A percentile compares a stretch with the other conserved stretches of the same genome.
phyloP scores from a whole-genome alignment of 208 protist species.

The Tritrichomonas foetus region DNA sequence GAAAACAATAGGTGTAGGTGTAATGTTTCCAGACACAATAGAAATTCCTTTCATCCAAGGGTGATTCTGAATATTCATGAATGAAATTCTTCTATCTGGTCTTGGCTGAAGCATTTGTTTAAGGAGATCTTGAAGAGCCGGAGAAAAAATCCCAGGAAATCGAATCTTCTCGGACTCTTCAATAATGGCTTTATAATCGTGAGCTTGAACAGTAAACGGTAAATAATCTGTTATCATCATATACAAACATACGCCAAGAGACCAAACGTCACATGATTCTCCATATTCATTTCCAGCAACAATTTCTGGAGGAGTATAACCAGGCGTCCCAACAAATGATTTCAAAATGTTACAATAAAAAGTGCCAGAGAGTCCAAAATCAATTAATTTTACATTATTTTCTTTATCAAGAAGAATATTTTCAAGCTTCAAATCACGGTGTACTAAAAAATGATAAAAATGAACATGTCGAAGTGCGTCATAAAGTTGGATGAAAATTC shows the following conservation, averaged over 20 bases:
- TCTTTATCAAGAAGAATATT: background rate
- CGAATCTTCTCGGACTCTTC: background rate
- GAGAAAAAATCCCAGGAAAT: background rate
- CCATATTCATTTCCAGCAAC: conserved; percentile 28
- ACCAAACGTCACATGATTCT: conserved; percentile 37
- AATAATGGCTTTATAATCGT: background rate
- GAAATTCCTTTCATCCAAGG: background rate
- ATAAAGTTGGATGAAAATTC: background rate
- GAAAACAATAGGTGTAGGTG: background rate
- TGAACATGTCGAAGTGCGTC: background rate
- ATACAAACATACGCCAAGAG: conserved; percentile 40
- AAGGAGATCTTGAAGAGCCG: background rate
- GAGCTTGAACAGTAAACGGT: background rate
- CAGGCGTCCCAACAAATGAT: conserved; percentile 47
- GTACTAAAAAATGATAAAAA: background rate
- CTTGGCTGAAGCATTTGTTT: background rate
- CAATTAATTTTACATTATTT: background rate
- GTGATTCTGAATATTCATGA: background rate
- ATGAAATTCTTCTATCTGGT: background rate
- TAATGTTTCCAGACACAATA: background rate
- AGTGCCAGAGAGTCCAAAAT: background rate
- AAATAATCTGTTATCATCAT: background rate
- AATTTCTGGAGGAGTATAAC: conserved; percentile 50
- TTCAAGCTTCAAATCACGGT: conserved; percentile 33
- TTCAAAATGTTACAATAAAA: background rate